Percentiles rank a stretch among this genome's conserved stretches.
Evolutionary conservation across 768 basidiomycete genomes (phyloP).

Genomic region (Rhodotorula babjevae): DNA sequence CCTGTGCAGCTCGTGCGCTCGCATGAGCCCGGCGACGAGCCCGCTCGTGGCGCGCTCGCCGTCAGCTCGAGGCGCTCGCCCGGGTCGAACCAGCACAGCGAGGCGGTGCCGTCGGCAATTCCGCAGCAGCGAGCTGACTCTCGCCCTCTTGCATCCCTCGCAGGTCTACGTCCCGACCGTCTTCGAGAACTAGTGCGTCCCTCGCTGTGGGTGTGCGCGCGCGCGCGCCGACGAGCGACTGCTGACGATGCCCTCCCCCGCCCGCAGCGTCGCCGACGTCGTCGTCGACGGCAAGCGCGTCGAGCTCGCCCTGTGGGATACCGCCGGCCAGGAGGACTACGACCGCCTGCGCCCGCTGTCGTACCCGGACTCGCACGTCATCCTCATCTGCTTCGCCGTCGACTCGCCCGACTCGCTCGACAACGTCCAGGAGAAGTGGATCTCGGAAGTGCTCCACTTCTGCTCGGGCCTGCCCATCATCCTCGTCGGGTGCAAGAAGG

Average conservation of each 20-base stretch:
- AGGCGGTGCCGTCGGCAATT: not conserved
- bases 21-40: no score
- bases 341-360: constrained; percentile 95
- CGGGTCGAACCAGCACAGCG: not conserved
- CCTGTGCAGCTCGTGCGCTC: no score
- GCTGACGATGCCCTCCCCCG: not conserved
- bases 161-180: constrained; percentile 99
- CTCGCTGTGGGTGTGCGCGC: not conserved
- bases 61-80: no score
- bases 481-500: constrained; percentile 98
- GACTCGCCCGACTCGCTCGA: constrained; percentile 97
- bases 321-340: constrained; percentile 98
- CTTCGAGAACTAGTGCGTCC: constrained; percentile 79
- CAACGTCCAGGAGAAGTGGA: constrained; percentile 99
- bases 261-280: constrained; percentile 73
- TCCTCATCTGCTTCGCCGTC: constrained; percentile 97
- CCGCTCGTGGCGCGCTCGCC: no score
- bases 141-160: not conserved
- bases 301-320: constrained; percentile 99
- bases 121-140: not conserved
- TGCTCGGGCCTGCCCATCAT: constrained; percentile 91
- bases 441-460: constrained; percentile 94
- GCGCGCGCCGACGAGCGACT: not conserved
- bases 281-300: constrained; percentile 98
- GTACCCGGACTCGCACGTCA: constrained; percentile 99